Base-by-base conservation (phyloP, 495 filamentous ascomycete genomes). In the Penicillium riverlandense region DNA sequence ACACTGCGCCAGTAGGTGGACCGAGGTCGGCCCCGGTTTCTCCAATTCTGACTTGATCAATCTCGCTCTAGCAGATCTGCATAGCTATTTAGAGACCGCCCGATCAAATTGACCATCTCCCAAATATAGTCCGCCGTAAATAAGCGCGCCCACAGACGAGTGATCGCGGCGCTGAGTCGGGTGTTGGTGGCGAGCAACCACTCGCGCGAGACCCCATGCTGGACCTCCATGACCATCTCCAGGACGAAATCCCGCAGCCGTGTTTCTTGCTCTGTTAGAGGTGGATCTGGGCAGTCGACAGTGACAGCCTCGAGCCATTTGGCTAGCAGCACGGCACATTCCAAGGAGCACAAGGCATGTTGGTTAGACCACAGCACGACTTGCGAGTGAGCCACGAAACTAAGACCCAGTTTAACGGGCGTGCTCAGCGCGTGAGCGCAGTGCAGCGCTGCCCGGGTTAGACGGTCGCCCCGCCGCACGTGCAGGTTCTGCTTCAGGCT, bases 291-390 rank as follows among this genome's bases (percentile, higher is more conserved):
- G 29, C 62, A 40, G 0, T 53, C 46, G 0, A 63, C 59, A 4
- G 67, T 68, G 1, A 71, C 58, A 3, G 60, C 65, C 29, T 74
- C 65, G 0, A 77, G 66, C 74, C 74, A 77, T 44, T 76, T 76
- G 29, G 67, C 68, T 9, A 87, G 62, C 1, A 87, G 69, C 8
- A 85, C 76, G 11, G 83, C 83, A 45, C 82, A 87, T 57, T 87
- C 83, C 0, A 86, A 67, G 33, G 82, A 83, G 50, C 77, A 82
- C 7, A 87, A 55, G 2, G 78, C 79, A 50, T 87, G 80, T 48
- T 87, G 83, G 50, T 85, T 82, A 22, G 80, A 83, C 83, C 83
- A 87, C 38, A 82, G 74, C 6, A 77, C 70, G 3, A 79, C 81
- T 48, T 85, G 83, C 1, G 79, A 84, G 49, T 77, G 78, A 7